These are phyloP conservation scores for Giardia duodenalis DNA, from an alignment of 208 protist genomes.

Conservation along the genomic window DNA sequence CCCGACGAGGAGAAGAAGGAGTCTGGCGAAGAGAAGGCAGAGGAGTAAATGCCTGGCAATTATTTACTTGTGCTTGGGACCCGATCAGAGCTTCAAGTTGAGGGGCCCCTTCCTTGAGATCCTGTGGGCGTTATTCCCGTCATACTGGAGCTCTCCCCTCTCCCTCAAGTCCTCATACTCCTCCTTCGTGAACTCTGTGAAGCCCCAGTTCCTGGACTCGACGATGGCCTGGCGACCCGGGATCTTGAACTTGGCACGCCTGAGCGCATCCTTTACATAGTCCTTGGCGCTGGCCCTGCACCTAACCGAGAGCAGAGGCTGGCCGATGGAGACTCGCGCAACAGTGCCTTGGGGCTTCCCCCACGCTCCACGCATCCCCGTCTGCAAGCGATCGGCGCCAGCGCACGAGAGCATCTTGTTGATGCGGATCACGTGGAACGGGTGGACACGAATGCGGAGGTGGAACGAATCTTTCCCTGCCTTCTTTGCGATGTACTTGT, in stretches of 20 bases:
- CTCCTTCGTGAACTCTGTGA: conserved; percentile 60
- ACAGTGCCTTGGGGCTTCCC: conserved; percentile 83
- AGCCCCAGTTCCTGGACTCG: conserved; percentile 69
- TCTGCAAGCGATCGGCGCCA: conserved; percentile 93
- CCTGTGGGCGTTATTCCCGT: conserved; percentile 58
- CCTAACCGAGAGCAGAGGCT: conserved; percentile 87
- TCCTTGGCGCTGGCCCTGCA: conserved; percentile 53
- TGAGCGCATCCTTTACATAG: conserved; percentile 61
- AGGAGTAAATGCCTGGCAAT: neutral
- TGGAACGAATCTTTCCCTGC: conserved; percentile 92
- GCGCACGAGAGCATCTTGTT: conserved; percentile 99
- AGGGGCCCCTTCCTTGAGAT: conserved; percentile 54
- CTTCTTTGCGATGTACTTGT: conserved; percentile 95
- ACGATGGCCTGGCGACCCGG: conserved; percentile 68
- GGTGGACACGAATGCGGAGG: conserved; percentile 89
- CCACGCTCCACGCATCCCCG: conserved; percentile 87
- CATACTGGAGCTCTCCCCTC: conserved; percentile 50
- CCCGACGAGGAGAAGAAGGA: neutral
- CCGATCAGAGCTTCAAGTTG: neutral
- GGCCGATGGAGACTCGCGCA: conserved; percentile 84
- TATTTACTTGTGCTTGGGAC: neutral
- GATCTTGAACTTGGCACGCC: conserved; percentile 74
- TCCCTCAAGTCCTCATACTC: conserved; percentile 52
- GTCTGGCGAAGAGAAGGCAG: neutral
- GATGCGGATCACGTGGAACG: conserved; percentile 94